Conservation (phyloP, 2,329 filamentous ascomycete species). For the Penicillium digitatum region DNA sequence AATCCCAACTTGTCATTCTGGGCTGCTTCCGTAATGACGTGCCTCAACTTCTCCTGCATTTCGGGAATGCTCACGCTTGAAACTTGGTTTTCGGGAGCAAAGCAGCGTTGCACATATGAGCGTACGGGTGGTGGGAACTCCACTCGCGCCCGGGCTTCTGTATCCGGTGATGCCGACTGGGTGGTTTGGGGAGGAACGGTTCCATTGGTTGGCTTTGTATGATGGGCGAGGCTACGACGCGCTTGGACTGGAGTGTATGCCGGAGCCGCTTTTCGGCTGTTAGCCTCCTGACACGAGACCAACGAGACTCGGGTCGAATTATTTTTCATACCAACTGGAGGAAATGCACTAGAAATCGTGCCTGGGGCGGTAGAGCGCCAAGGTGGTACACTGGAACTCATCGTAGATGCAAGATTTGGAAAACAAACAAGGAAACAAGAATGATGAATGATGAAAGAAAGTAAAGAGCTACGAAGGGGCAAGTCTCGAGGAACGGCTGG, state of each 20-base stretch:
- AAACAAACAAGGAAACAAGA: conserved; percentile 12
- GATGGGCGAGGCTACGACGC: conserved; percentile 56
- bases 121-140: conserved; percentile 81
- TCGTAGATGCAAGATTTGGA: conserved; percentile 23
- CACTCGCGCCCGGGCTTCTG: conserved; percentile 52
- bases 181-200: conserved; percentile 26
- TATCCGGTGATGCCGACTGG: conserved; percentile 31
- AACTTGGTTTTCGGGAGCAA: conserved; percentile 68
- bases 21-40: conserved; percentile 77
- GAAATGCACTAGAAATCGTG: conserved; percentile 29
- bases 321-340: conserved; percentile 31
- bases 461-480: conserved; percentile 16
- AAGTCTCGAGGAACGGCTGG: background rate
- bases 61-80: conserved; percentile 61
- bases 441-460: conserved; percentile 11
- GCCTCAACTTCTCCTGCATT: conserved; percentile 79
- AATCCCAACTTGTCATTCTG: conserved; percentile 66
- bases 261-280: conserved; percentile 40
- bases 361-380: conserved; percentile 37
- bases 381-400: conserved; percentile 40
- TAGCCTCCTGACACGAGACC: conserved; percentile 9
- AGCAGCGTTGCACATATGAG: conserved; percentile 83
- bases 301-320: background rate
- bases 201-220: conserved; percentile 21
- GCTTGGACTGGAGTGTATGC: conserved; percentile 61